Percentiles rank a stretch among this genome's conserved stretches.
phyloP scores from a whole-genome alignment of 164 flowering plant species.

The Malania oleifera region DNA sequence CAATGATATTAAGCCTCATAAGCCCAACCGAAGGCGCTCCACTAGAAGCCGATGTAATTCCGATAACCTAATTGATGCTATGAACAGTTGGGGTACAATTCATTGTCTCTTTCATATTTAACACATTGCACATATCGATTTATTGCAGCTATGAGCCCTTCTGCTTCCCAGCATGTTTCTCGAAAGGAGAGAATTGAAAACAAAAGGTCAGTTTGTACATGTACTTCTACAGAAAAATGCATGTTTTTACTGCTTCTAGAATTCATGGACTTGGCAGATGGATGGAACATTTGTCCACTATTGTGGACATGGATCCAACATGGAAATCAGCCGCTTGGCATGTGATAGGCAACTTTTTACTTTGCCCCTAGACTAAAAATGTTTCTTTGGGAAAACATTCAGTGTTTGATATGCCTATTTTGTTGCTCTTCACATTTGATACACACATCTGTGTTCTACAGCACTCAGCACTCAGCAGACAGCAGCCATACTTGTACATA shows the following conservation, averaged over 20 bases:
- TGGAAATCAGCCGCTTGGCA: too few relatives aligned
- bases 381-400: too few relatives aligned
- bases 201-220: constrained; percentile 40
- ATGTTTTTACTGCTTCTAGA: background rate
- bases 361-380: background rate
- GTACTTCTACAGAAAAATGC: background rate
- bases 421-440: too few relatives aligned
- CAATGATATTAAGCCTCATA: constrained; percentile 17
- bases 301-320: too few relatives aligned
- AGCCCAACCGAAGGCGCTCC: constrained; percentile 32
- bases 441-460: too few relatives aligned
- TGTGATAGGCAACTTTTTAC: background rate
- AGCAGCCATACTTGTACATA: too few relatives aligned
- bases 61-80: background rate
- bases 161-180: constrained; percentile 19
- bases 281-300: background rate
- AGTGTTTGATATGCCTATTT: too few relatives aligned
- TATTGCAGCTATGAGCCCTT: constrained; percentile 52
- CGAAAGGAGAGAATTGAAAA: constrained; percentile 35
- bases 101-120: background rate
- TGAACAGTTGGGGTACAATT: background rate
- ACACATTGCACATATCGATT: background rate
- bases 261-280: background rate
- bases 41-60: constrained; percentile 48
- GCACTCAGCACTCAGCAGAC: too few relatives aligned